phyloP scores from a whole-genome alignment of 1,284 basidiomycete species.

The Quambalaria eucalypti region DNA sequence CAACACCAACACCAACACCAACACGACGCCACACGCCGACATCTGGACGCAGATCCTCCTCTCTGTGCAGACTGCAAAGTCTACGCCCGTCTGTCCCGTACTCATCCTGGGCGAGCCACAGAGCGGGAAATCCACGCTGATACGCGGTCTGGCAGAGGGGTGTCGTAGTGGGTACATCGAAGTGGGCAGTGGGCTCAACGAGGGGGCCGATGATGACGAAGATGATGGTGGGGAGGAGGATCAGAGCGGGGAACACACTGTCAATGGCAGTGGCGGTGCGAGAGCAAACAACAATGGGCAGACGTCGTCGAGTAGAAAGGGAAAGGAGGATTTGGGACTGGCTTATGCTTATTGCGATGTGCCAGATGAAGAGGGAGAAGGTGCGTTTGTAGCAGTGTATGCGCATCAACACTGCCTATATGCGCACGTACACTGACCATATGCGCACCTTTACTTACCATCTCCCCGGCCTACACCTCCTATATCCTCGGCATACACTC shows the following conservation, averaged over 20 bases:
- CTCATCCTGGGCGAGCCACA: not conserved
- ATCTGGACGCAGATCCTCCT: not conserved
- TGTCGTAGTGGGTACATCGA: not conserved
- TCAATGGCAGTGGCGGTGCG: not conserved
- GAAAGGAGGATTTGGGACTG: conserved; percentile 20
- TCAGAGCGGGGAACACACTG: not conserved
- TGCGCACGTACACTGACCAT: no score
- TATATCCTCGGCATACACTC: no score
- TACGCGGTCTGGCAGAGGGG: not conserved
- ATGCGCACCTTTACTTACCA: no score
- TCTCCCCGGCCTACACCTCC: no score
- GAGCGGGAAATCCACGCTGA: not conserved
- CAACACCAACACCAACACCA: not conserved
- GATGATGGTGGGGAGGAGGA: not conserved
- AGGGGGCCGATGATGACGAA: not conserved
- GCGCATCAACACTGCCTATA: no score
- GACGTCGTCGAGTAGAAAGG: no score
- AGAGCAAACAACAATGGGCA: not conserved
- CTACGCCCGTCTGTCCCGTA: not conserved
- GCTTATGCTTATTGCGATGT: conserved; percentile 38
- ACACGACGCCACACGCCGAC: not conserved
- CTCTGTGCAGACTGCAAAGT: not conserved
- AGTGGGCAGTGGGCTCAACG: not conserved
- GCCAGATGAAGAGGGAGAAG: conserved; percentile 34
- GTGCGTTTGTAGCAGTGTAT: conserved; percentile 2